Conservation (phyloP, 169 alveolate genomes). For the Eimeria maxima region DNA sequence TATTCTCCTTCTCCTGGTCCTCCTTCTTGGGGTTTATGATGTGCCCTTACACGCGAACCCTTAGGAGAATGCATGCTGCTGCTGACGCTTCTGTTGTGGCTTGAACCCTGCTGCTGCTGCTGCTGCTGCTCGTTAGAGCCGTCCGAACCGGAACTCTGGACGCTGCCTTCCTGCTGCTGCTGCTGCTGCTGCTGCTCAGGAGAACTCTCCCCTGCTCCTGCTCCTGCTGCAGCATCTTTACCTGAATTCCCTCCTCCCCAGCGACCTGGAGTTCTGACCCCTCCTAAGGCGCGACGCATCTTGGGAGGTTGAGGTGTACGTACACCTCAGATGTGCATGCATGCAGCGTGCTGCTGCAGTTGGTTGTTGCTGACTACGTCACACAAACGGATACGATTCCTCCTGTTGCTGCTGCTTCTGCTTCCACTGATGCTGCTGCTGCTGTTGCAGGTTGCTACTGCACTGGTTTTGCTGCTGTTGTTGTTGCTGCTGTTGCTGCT, state of each 20-base stretch:
- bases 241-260: background rate
- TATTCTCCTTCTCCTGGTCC: background rate
- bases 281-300: constrained; percentile 10
- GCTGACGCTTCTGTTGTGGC: constrained; percentile 18
- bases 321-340: background rate
- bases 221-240: background rate
- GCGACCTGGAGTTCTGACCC: background rate
- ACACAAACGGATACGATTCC: background rate
- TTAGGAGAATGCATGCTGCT: constrained; percentile 57
- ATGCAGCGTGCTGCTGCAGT: background rate
- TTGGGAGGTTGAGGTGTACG: background rate
- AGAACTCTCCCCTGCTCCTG: constrained; percentile 14
- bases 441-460: no score
- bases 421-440: background rate
- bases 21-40: background rate
- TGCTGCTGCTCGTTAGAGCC: constrained; percentile 50
- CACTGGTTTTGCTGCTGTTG: constrained; percentile 3
- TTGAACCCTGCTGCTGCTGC: background rate
- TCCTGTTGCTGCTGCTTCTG: background rate
- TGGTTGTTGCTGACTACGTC: background rate
- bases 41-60: constrained; percentile 1
- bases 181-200: constrained; percentile 37
- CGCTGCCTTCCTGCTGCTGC: background rate
- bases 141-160: no score
- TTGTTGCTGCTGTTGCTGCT: background rate